Evolutionary conservation across 2,329 filamentous ascomycete species (phyloP).

Genomic region (Diaporthe helianthi): DNA sequence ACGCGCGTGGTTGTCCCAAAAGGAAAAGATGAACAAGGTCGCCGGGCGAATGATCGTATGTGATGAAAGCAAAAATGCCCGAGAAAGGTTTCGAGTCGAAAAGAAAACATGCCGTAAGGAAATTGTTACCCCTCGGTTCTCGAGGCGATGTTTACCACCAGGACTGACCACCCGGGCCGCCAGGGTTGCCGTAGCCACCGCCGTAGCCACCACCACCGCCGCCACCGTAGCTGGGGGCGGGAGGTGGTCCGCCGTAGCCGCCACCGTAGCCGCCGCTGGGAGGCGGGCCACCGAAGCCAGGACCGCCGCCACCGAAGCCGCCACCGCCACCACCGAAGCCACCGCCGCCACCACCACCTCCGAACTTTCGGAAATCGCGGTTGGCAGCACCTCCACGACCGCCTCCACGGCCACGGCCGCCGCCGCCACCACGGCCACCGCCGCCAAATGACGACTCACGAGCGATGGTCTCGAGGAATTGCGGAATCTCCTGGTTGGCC

Average conservation of each 20-base stretch:
- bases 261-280: slow-evolving; percentile 49
- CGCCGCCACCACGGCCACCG: slow-evolving; percentile 63
- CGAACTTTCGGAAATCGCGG: slow-evolving; percentile 89
- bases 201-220: slow-evolving; percentile 47
- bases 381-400: slow-evolving; percentile 75
- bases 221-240: slow-evolving; percentile 43
- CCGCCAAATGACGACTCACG: slow-evolving; percentile 90
- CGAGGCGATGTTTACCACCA: slow-evolving; percentile 65
- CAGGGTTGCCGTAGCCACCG: slow-evolving; percentile 74
- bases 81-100: slow-evolving; percentile 37
- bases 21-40: slow-evolving; percentile 38
- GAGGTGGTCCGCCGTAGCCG: slow-evolving; percentile 49
- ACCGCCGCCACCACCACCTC: slow-evolving; percentile 53
- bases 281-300: slow-evolving; percentile 48
- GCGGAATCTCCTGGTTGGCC: slow-evolving; percentile 94
- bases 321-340: slow-evolving; percentile 53
- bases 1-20: slow-evolving; percentile 45
- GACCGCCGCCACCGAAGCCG: slow-evolving; percentile 47
- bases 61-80: slow-evolving; percentile 37
- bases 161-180: slow-evolving; percentile 67
- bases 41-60: slow-evolving; percentile 49
- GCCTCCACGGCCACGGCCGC: slow-evolving; percentile 57
- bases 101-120: slow-evolving; percentile 21
- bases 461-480: slow-evolving; percentile 96
- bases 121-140: slow-evolving; percentile 8